These are phyloP conservation scores for Quercus alba DNA, from an alignment of 306 rosid genomes.

Conservation along the genomic window DNA sequence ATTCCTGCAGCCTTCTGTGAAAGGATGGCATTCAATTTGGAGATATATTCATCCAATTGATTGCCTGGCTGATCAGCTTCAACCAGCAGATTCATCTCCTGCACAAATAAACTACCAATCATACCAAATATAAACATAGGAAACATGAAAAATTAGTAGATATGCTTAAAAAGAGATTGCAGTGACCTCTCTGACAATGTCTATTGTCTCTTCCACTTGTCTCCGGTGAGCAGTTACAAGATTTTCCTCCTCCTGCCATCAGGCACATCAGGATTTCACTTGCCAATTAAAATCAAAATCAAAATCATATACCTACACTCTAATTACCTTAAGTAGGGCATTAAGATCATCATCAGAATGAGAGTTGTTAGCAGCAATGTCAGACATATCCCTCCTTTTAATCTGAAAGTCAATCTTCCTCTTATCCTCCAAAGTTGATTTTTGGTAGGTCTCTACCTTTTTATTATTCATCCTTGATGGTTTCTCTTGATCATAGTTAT, in stretches of 20 bases:
- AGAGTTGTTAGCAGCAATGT: constrained; percentile 34
- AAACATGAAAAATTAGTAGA: not conserved
- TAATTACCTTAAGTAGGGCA: constrained; percentile 68
- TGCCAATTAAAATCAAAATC: constrained; percentile 7
- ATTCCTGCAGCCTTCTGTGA: constrained; percentile 82
- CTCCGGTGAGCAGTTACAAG: constrained; percentile 77
- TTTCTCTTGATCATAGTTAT: constrained; percentile 45
- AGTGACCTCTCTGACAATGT: constrained; percentile 75
- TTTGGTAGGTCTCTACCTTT: constrained; percentile 39
- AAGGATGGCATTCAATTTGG: constrained; percentile 69
- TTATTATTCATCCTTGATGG: constrained; percentile 35
- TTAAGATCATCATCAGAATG: constrained; percentile 62
- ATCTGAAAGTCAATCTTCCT: constrained; percentile 38
- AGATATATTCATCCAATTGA: constrained; percentile 66
- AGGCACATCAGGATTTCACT: constrained; percentile 21
- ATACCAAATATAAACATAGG: not conserved
- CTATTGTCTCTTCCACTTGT: constrained; percentile 91
- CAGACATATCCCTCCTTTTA: constrained; percentile 38
- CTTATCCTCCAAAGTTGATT: constrained; percentile 39
- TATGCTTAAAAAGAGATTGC: constrained; percentile 1
- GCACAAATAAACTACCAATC: constrained; percentile 23
- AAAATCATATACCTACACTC: not conserved
- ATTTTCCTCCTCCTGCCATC: constrained; percentile 79
- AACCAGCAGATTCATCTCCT: constrained; percentile 90
- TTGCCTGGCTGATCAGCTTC: constrained; percentile 89